Base-by-base conservation (phyloP, 1,284 basidiomycete species). In the Boletellus sp. region DNA sequence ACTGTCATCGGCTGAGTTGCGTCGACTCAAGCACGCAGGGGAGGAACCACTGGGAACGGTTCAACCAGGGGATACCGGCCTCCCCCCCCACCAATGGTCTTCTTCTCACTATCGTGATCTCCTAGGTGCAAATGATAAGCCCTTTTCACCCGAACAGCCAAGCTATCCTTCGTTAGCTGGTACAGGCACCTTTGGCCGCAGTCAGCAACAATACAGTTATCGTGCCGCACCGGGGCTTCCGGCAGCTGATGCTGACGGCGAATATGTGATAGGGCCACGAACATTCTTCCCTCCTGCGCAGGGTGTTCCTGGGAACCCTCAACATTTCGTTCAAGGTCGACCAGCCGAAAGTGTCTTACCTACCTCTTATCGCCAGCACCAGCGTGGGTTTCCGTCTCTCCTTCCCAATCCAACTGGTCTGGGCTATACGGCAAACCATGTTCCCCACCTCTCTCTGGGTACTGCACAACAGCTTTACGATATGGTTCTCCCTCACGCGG, bases 391-490 rank as follows among this genome's bases (percentile, higher is more conserved):
- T 61, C 77, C 77, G 54, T 72, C 73, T 36, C 58, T 81, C 36
- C 60, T 79, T 33, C 73, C 77, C 7, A 82, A 71, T 46, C 75
- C 80, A 8, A 74, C 76, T 8, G 67, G 72, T 45, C 70, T 82
- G 57, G 73, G 69, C 22, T 87, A 84, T 63, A 68, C 74, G 22
- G 69, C 70, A 26, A 70, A 73, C 38, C 67, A 84, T 56, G 73
- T 79, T 13, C 69, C 80, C 11, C 78, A 82, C 49, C 72, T 87
- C 50, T 80, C 84, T 11, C 68, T 87, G 43, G 81, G 79, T 49
- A 85, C 78, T 59, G 72, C 79, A 16, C 85, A 87, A 57, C 86
- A 87, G 56, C 57, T 87, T 49, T 88, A 87, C 55, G 84, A 89
- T 58, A 84, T 87, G 80, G 82, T 87, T 76, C 66, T 82, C 41